A percentile compares a stretch with the other conserved stretches of the same genome.
Conservation (phyloP, 2,329 filamentous ascomycete species). For the Penicillium sp. region DNA sequence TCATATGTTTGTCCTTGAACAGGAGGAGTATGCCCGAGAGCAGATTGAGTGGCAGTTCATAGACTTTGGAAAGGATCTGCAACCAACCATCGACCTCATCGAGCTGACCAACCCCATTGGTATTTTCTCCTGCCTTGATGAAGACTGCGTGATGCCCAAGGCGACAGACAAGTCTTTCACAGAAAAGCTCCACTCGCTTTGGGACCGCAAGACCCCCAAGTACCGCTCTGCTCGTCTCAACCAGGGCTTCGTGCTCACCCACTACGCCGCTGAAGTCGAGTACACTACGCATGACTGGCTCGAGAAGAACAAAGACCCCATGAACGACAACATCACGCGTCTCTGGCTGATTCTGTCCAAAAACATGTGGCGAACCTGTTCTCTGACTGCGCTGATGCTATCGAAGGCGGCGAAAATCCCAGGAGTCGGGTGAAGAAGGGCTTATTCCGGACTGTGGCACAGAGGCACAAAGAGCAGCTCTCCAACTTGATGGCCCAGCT, state of each 20-base stretch:
- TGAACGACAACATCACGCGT: conserved; percentile 94
- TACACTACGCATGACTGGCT: conserved; percentile 94
- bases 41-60: conserved; percentile 99
- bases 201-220: conserved; percentile 93
- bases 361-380: conserved; percentile 81
- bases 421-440: conserved; percentile 90
- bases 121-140: conserved; percentile 96
- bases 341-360: conserved; percentile 78
- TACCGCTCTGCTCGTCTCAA: conserved; percentile 82
- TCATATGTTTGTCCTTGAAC: conserved; percentile 98
- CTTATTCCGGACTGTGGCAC: conserved; percentile 91
- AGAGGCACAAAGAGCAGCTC: conserved; percentile 96
- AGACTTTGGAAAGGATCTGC: conserved; percentile 93
- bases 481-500: conserved; percentile 91
- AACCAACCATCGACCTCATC: conserved; percentile 96
- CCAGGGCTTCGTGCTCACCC: conserved; percentile 91
- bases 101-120: conserved; percentile 95
- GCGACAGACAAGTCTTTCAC: conserved; percentile 96
- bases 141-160: conserved; percentile 98
- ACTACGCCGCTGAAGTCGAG: conserved; percentile 96
- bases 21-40: conserved; percentile 95
- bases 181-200: conserved; percentile 92
- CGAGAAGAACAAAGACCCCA: conserved; percentile 97
- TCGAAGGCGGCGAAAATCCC: conserved; percentile 62
- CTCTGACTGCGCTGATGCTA: conserved; percentile 74